Evolutionary conservation across 2,329 filamentous ascomycete species (phyloP).

Genomic region (Paecilomyces sp.): DNA sequence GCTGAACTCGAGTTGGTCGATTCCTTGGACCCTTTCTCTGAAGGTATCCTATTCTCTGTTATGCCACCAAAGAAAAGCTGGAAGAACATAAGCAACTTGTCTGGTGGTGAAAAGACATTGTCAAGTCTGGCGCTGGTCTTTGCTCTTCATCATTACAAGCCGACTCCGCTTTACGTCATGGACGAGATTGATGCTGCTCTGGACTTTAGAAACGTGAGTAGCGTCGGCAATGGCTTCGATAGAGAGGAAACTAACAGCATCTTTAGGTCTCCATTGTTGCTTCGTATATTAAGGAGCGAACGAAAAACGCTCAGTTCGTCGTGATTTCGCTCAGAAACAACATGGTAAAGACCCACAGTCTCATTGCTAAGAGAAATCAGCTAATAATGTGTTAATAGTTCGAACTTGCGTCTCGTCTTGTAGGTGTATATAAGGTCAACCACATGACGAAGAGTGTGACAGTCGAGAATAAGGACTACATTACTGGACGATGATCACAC

Average conservation of each 20-base stretch:
- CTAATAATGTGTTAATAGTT: slow-evolving; percentile 45
- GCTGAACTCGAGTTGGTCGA: slow-evolving; percentile 96
- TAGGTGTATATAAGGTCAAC: slow-evolving; percentile 99
- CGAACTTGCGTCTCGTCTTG: slow-evolving; percentile 87
- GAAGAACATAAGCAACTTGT: slow-evolving; percentile 98
- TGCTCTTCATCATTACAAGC: slow-evolving; percentile 95
- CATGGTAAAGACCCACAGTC: slow-evolving; percentile 52
- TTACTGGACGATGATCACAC: slow-evolving; percentile 30
- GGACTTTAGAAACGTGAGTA: slow-evolving; percentile 92
- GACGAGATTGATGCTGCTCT: slow-evolving; percentile 97
- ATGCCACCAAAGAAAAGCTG: slow-evolving; percentile 99
- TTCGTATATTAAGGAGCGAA: slow-evolving; percentile 97
- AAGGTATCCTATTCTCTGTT: slow-evolving; percentile 93
- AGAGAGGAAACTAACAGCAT: slow-evolving; percentile 5
- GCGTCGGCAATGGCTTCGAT: background rate
- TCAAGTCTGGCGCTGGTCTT: slow-evolving; percentile 94
- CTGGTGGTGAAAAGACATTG: slow-evolving; percentile 94
- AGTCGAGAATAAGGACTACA: slow-evolving; percentile 78
- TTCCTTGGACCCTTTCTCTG: slow-evolving; percentile 89
- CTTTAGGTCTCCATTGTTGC: slow-evolving; percentile 87
- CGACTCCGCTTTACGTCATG: slow-evolving; percentile 97
- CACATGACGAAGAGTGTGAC: slow-evolving; percentile 95
- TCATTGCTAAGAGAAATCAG: background rate
- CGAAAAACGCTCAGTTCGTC: slow-evolving; percentile 98
- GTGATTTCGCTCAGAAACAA: slow-evolving; percentile 97